phyloP scores from a whole-genome alignment of 2,329 filamentous ascomycete species.

The Fusarium sp. region DNA sequence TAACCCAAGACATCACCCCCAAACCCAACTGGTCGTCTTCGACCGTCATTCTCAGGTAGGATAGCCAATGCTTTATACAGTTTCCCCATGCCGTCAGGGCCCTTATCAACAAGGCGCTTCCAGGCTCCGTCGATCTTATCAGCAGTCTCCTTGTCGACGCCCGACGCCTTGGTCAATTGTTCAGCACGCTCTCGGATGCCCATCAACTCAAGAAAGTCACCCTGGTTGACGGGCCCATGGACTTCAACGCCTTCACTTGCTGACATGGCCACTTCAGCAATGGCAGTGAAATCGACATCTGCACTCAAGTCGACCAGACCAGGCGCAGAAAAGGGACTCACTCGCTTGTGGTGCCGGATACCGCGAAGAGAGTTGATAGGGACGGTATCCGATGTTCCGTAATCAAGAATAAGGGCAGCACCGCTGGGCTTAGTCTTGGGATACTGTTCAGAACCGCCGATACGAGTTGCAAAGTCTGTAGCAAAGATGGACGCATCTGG shows the following conservation, averaged over 20 bases:
- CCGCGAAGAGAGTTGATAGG: slow-evolving; percentile 91
- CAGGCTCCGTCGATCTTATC: slow-evolving; percentile 77
- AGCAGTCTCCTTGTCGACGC: slow-evolving; percentile 57
- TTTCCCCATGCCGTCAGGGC: slow-evolving; percentile 89
- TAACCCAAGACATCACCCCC: slow-evolving; percentile 71
- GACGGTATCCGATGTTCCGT: slow-evolving; percentile 81
- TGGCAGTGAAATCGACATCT: slow-evolving; percentile 90
- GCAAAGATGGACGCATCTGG: slow-evolving; percentile 86
- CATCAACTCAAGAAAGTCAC: slow-evolving; percentile 80
- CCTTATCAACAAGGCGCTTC: slow-evolving; percentile 84
- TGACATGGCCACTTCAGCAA: slow-evolving; percentile 82
- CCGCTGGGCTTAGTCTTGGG: slow-evolving; percentile 75
- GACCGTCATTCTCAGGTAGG: slow-evolving; percentile 80
- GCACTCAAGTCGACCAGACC: slow-evolving; percentile 89
- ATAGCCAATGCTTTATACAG: slow-evolving; percentile 95
- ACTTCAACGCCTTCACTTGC: slow-evolving; percentile 87
- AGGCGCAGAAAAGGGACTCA: slow-evolving; percentile 82
- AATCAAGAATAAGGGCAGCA: slow-evolving; percentile 95
- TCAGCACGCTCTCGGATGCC: slow-evolving; percentile 83
- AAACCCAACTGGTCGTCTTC: slow-evolving; percentile 87
- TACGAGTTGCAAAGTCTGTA: slow-evolving; percentile 82
- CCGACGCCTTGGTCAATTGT: slow-evolving; percentile 66
- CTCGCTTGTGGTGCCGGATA: slow-evolving; percentile 79
- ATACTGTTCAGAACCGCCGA: slow-evolving; percentile 72
- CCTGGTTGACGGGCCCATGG: slow-evolving; percentile 91